phyloP scores from a whole-genome alignment of 192 early-diverging fungal genomes.

The Rhizoclosmatium sp. region DNA sequence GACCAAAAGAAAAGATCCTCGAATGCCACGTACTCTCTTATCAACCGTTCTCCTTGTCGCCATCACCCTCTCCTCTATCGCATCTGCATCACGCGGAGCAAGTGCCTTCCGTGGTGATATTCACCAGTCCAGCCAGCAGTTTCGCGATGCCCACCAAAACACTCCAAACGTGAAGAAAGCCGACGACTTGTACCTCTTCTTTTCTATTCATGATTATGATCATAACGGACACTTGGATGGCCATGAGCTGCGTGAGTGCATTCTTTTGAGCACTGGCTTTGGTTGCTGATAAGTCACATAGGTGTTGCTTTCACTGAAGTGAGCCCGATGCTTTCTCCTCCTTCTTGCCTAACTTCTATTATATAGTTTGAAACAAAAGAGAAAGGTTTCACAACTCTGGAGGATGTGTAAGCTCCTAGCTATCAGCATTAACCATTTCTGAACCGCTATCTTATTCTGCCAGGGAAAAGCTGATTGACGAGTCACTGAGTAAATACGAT shows the following conservation, averaged over 20 bases:
- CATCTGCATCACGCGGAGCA: slow-evolving; percentile 10
- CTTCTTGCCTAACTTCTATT: no score
- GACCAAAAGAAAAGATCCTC: background rate
- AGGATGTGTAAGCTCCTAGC: slow-evolving; percentile 45
- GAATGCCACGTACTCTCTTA: background rate
- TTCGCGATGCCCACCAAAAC: background rate
- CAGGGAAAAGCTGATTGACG: slow-evolving; percentile 70
- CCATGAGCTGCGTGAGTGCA: slow-evolving; percentile 67
- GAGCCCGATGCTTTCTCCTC: no score
- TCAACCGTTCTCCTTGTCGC: background rate
- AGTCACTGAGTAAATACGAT: slow-evolving; percentile 80
- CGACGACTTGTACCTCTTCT: slow-evolving; percentile 20
- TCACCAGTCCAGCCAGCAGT: background rate
- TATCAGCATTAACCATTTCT: no score
- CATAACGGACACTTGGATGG: slow-evolving; percentile 78
- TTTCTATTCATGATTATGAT: slow-evolving; percentile 72
- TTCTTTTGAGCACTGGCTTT: background rate
- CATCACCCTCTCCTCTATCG: background rate
- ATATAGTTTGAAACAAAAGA: slow-evolving; percentile 20
- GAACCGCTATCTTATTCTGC: no score
- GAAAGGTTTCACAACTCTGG: background rate
- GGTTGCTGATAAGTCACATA: background rate
- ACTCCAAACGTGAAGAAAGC: background rate
- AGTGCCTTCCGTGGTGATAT: slow-evolving; percentile 18
- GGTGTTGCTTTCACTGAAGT: slow-evolving; percentile 20